Percentiles rank a stretch among this genome's conserved stretches.
Evolutionary conservation across 208 protist genomes (phyloP).

Genomic region (Crithidia brevicula): DNA sequence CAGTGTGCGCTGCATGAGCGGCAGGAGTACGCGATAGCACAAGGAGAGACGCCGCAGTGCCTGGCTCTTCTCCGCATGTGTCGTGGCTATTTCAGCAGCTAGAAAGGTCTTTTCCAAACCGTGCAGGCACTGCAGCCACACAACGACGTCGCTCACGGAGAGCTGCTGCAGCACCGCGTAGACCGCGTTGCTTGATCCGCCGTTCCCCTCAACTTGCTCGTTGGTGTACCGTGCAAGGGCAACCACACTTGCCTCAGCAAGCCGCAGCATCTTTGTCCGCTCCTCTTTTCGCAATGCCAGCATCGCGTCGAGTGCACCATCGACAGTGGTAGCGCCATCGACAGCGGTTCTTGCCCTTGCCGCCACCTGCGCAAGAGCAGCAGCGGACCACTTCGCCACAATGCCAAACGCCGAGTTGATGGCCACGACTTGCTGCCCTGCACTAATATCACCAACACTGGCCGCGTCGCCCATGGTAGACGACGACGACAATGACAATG

Average conservation of each 20-base stretch:
- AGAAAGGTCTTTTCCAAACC: slow-evolving; percentile 30
- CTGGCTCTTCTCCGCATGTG: background rate
- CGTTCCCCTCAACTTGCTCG: background rate
- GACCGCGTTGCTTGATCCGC: slow-evolving; percentile 8
- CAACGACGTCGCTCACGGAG: slow-evolving; percentile 23
- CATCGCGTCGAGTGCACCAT: background rate
- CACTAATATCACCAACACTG: background rate
- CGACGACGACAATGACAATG: background rate
- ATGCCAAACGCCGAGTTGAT: slow-evolving; percentile 71
- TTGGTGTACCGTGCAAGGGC: slow-evolving; percentile 14
- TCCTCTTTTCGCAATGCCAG: background rate
- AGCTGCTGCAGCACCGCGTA: slow-evolving; percentile 16
- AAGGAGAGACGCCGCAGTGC: slow-evolving; percentile 16
- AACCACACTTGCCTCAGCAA: slow-evolving; percentile 26
- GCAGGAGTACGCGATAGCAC: slow-evolving; percentile 29
- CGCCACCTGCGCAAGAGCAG: background rate
- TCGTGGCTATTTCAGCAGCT: background rate
- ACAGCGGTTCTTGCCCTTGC: background rate
- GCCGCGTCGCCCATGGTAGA: slow-evolving; percentile 10
- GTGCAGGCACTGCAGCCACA: slow-evolving; percentile 34
- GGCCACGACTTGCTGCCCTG: slow-evolving; percentile 45
- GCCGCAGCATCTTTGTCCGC: slow-evolving; percentile 21
- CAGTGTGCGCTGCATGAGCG: slow-evolving; percentile 14
- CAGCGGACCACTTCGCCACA: slow-evolving; percentile 37
- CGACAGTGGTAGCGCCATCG: no score